Percentiles rank a stretch among this genome's conserved stretches.
phyloP scores from a whole-genome alignment of 169 alveolate species.

The Hammondia hammondi region DNA sequence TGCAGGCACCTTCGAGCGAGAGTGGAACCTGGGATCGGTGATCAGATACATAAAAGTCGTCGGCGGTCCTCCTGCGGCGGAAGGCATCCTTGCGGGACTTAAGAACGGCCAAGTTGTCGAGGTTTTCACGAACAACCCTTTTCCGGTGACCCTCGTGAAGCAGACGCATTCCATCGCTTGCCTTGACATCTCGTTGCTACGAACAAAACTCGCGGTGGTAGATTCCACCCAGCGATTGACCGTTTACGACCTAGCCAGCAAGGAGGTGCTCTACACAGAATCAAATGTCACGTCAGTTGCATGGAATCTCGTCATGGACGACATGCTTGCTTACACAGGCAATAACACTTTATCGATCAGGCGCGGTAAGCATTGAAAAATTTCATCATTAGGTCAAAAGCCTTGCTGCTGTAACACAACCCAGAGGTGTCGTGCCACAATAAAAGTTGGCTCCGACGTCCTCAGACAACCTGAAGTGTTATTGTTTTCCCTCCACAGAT shows the following conservation, averaged over 20 bases:
- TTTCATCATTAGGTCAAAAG: too few species aligned
- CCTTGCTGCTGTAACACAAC: too few species aligned
- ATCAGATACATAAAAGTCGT: constrained; percentile 85
- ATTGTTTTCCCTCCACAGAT: too few species aligned
- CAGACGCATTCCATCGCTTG: constrained; percentile 85
- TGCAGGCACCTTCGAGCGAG: constrained; percentile 88
- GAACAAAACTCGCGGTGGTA: constrained; percentile 87
- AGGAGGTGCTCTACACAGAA: constrained; percentile 84
- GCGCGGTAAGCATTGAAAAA: constrained; percentile 18
- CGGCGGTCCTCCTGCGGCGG: constrained; percentile 92
- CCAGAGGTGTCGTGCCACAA: too few species aligned
- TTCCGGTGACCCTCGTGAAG: constrained; percentile 89
- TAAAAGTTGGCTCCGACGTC: too few species aligned
- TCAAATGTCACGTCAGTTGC: constrained; percentile 90
- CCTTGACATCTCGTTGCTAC: constrained; percentile 76
- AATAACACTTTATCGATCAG: constrained; percentile 79
- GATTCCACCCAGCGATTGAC: constrained; percentile 88
- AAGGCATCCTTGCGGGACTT: constrained; percentile 91
- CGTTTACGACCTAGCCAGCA: constrained; percentile 84
- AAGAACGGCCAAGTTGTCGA: constrained; percentile 89
- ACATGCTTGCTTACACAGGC: constrained; percentile 90
- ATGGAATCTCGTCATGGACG: constrained; percentile 92
- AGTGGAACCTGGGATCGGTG: constrained; percentile 89
- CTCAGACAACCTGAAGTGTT: too few species aligned
- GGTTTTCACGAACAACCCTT: constrained; percentile 90